Base-by-base conservation (phyloP, 1,284 basidiomycete genomes). In the Austroboletus novae-zelandiae region DNA sequence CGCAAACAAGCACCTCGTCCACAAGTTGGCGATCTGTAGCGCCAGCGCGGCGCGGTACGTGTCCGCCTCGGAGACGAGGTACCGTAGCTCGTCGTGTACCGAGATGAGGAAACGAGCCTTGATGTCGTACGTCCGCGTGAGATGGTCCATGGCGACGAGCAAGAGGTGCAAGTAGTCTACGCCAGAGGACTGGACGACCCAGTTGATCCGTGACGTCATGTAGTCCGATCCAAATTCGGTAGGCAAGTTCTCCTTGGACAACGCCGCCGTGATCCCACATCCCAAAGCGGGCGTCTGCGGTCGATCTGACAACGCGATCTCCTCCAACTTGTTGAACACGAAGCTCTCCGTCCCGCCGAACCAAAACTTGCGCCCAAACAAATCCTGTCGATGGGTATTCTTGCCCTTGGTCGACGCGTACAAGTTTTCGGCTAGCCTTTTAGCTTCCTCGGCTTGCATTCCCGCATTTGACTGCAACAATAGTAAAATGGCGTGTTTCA, bases 281-380 rank as follows among this genome's bases (percentile, higher is more conserved):
- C 89, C 93, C 3, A 99, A 79, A 0, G 94, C 94, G 0, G 97
- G 97, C 1, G 96, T 99, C 61, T 84, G 83, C 0, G 96, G 97
- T 25, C 80, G 76, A 54, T 94, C 87, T 10, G 89, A 93, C 23
- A 91, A 73, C 1, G 97, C 96, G 58, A 99, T 96, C 64, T 91
- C 85, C 71, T 99, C 97, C 40, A 99, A 81, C 69, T 96, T 98
- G 79, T 99, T 99, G 83, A 99, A 99, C n/a, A 99, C 83, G 63
- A 85, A 98, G 61, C 90, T 99, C 74, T 99, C 97, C 7, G 92
- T 91, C 4, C 97, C 97, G 13, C 96, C 96, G 66, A 89, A 94
- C 96, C 97, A 99, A 64, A 99, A 93, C 64, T 91, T 91, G 57
- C 85, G 78, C 10, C 77, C 80, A 62, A 91, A 91, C 10, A 86